Evolutionary conservation across 2,329 filamentous ascomycete genomes (phyloP), one percentile per base, ranked within the genome.

Genomic region (Pyrenophora seminiperda): DNA sequence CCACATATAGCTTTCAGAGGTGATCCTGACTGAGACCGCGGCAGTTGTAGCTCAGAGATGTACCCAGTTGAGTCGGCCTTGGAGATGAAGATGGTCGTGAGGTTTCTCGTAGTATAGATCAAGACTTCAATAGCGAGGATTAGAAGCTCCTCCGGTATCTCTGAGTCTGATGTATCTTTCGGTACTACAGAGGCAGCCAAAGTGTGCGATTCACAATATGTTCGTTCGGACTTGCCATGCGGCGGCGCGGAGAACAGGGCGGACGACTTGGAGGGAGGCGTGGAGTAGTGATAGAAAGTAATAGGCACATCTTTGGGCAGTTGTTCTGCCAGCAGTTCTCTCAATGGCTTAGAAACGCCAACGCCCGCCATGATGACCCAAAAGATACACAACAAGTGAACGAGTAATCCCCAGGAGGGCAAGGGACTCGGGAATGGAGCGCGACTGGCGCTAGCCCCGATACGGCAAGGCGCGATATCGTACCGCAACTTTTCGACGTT

Each of bases 61-160:
- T 91, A 95, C 18, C 95, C 94, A 0, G 93, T 97, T 7, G 94
- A 97, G 75, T 99, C 94, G 40, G 94, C 94, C 74, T 99, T 99
- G 56, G 92, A 93, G 18, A 99, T 88, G 71, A 99, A 99, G 45
- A 97, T 82, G 3, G 90, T 97, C 1, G 89, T 96, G 18, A 91
- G 83, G 62, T 83, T 82, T 37, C 83, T 82, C 0, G 92, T 96
- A 0, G 75, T 89, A 74, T 95, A 99, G 53, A 99, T 83, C 62
- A 94, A 81, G 42, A 97, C 80, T 70, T 99, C 94, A 56, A 99
- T 81, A 13, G 89, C 93, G 50, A 96, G 86, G 7, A 93, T 81
- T 5, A 97, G 76, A 1, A 95, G 80, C 54, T 85, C 79, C 15
- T 75, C 66, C 9, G 65, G 56, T 2, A 52, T 13, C 7, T 30